A percentile compares a stretch with the other conserved stretches of the same genome.
Evolutionary conservation across 805 yeast genomes (phyloP).

Genomic region (Zygosaccharomyces gambellarensis): DNA sequence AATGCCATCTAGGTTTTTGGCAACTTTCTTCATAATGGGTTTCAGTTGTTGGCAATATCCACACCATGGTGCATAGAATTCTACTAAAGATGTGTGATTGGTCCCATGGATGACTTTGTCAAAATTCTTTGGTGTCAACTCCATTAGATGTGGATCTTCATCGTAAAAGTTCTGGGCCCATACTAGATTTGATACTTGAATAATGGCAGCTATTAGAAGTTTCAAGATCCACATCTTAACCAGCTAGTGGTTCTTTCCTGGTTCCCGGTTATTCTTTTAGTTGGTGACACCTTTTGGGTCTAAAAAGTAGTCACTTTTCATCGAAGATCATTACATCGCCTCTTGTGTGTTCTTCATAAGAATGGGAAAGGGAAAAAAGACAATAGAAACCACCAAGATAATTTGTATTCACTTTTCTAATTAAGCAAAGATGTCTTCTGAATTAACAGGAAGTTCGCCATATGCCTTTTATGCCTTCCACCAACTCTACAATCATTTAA

Average conservation of each 20-base stretch:
- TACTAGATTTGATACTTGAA: slow-evolving; percentile 6
- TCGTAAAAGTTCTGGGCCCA: slow-evolving; percentile 31
- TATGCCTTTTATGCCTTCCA: slow-evolving; percentile 34
- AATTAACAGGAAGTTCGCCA: slow-evolving; percentile 19
- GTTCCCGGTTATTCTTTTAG: not conserved
- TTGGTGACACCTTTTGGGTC: not conserved
- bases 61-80: slow-evolving; percentile 98
- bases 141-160: slow-evolving; percentile 42
- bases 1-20: slow-evolving; percentile 49
- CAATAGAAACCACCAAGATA: too few species aligned
- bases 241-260: not conserved
- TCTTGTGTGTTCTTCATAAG: too few species aligned
- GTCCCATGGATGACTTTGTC: slow-evolving; percentile 60
- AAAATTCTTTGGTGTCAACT: slow-evolving; percentile 54
- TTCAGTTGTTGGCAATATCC: slow-evolving; percentile 80
- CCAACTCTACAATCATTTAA: slow-evolving; percentile 23
- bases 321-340: not conserved
- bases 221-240: slow-evolving; percentile 5
- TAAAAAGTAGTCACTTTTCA: not conserved
- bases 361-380: too few species aligned
- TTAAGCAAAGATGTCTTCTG: slow-evolving; percentile 1
- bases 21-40: slow-evolving; percentile 60
- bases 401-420: too few species aligned
- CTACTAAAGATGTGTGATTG: slow-evolving; percentile 76
- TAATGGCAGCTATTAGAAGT: slow-evolving; percentile 1